These are phyloP conservation scores for Elongisporangium prolatum DNA, from an alignment of 352 stramenopile genomes.

Conservation along the genomic window DNA sequence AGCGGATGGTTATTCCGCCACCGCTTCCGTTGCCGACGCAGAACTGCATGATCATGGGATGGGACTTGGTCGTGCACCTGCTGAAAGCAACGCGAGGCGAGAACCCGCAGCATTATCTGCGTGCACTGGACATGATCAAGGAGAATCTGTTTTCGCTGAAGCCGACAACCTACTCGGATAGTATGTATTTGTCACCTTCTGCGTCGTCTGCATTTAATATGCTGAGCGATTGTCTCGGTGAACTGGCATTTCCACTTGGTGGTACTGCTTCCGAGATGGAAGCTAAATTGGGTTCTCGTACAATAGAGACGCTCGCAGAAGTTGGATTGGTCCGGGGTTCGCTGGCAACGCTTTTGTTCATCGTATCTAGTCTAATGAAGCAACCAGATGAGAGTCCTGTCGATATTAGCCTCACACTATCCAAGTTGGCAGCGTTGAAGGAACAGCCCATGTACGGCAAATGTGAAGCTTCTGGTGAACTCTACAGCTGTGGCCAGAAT, in stretches of 20 bases:
- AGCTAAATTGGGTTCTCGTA: conserved; percentile 29
- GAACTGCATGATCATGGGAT: conserved; percentile 80
- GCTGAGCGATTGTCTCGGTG: conserved; percentile 62
- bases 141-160: conserved; percentile 63
- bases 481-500: conserved; percentile 87
- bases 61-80: conserved; percentile 72
- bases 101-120: conserved; percentile 62
- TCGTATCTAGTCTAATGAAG: conserved; percentile 69
- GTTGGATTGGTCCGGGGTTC: conserved; percentile 70
- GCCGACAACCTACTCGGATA: conserved; percentile 74
- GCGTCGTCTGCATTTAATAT: conserved; percentile 68
- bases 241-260: conserved; percentile 25
- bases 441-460: conserved; percentile 86
- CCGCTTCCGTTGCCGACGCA: conserved; percentile 77
- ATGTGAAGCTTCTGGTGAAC: conserved; percentile 76
- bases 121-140: conserved; percentile 73
- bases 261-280: conserved; percentile 18
- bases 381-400: conserved; percentile 36
- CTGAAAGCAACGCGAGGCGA: conserved; percentile 61
- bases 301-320: conserved; percentile 73
- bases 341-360: conserved; percentile 61
- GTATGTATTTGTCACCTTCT: conserved; percentile 78
- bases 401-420: conserved; percentile 46
- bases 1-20: conserved; percentile 65
- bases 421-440: conserved; percentile 73